Evolutionary conservation across 1,284 basidiomycete genomes (phyloP), one percentile per base, ranked within the genome.

Genomic region (Microstroma glucosiphilum): DNA sequence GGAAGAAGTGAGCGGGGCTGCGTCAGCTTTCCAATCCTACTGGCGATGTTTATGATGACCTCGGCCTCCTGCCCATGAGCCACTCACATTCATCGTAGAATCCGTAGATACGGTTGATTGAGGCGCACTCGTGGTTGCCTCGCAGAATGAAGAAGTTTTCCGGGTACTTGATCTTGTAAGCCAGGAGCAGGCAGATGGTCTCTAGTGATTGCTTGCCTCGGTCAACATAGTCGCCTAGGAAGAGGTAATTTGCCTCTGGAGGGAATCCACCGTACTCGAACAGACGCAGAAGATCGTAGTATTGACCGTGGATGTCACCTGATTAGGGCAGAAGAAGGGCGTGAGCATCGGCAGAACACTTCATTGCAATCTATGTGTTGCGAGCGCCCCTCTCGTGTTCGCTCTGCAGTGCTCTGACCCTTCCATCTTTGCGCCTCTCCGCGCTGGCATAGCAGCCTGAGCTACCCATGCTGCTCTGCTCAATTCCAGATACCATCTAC

Each of bases 191-290:
- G 37, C 97, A 85, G 75, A 99, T 98, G 11, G 96, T 98, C 81
- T 99, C 96, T 61, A 99, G 85, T 75, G 90, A 92, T 82, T 98
- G 96, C 83, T 98, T 98, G 61, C 96, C 96, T 68, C 96, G 85
- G 82, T 99, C 96, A 71, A 99, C 96, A 75, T 98, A 98, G 82
- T 98, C 94, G 58, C 94, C 94, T 40, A 97, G 85, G 84, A 99
- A 98, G 65, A 99, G 89, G 80, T 98, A 99, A 80, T 99, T 99
- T 68, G 93, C 89, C 9, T 89, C 86, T 2, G 96, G 96, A 23
- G 96, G 96, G 81, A 97, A 99, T 13, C 96, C 96, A 76, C 96
- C 97, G 93, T 97, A 97, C 81, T 98, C 96, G 78, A 99, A 99
- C 63, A 99, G 83, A 60, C 96, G 88, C 73, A 98, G 94, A 75